Percentiles rank a stretch among this genome's conserved stretches.
These are phyloP conservation scores for Penicillium vulpinum DNA, from an alignment of 2,329 filamentous ascomycete species.

Conservation along the genomic window DNA sequence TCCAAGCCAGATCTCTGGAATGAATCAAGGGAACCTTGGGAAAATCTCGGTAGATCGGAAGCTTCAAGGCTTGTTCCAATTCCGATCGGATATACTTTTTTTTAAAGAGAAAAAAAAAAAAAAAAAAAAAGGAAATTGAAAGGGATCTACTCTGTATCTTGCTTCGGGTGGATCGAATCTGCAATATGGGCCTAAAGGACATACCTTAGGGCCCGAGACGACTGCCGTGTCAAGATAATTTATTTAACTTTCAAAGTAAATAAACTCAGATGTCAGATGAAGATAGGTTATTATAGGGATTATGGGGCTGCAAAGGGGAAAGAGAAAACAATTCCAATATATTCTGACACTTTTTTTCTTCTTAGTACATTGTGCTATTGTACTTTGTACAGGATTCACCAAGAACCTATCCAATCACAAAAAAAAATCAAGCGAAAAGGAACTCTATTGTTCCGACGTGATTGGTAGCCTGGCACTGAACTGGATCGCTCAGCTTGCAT, in stretches of 20 bases:
- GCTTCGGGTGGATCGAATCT: conserved; percentile 7
- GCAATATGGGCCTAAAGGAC: conserved; percentile 2
- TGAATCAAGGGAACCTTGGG: background rate
- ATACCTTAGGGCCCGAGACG: conserved; percentile 9
- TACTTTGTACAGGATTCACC: background rate
- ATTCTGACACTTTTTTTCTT: background rate
- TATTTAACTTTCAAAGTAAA: conserved; percentile 4
- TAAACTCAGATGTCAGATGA: conserved; percentile 2
- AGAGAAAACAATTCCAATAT: background rate
- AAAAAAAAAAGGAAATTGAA: background rate
- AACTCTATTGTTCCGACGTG: conserved; percentile 4
- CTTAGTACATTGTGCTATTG: background rate
- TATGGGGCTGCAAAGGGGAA: background rate
- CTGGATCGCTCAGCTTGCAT: conserved; percentile 1
- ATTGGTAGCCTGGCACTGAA: conserved; percentile 4
- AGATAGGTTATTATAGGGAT: background rate
- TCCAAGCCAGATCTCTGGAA: background rate
- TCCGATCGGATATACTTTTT: background rate
- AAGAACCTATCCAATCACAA: background rate
- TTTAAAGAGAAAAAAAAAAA: too few relatives aligned
- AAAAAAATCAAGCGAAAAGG: background rate
- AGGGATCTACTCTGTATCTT: background rate
- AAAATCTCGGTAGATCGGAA: background rate
- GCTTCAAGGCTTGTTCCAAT: background rate
- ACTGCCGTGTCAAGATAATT: conserved; percentile 2